A percentile compares a stretch with the other conserved stretches of the same genome.
These are phyloP conservation scores for Clavulina sp. DNA, from an alignment of 768 basidiomycete genomes.

Conservation along the genomic window DNA sequence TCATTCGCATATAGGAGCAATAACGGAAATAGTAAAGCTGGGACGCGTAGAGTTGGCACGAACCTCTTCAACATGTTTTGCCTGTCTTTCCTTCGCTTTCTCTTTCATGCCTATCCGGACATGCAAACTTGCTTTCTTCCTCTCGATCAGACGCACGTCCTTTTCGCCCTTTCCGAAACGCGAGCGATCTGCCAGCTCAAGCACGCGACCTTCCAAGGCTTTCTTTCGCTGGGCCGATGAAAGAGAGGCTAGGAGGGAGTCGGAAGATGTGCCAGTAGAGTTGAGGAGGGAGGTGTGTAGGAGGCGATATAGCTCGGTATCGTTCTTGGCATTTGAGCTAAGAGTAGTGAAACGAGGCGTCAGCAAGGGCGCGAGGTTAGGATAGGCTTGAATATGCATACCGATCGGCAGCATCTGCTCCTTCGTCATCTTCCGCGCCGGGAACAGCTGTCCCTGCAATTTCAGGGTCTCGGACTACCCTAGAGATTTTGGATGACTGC, in stretches of 20 bases:
- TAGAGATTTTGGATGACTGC: slow-evolving; percentile 65
- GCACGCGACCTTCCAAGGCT: slow-evolving; percentile 57
- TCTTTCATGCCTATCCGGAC: slow-evolving; percentile 50
- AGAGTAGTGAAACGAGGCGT: neutral
- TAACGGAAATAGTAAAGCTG: slow-evolving; percentile 7
- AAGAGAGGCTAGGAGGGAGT: slow-evolving; percentile 42
- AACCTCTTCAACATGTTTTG: slow-evolving; percentile 47
- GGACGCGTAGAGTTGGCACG: slow-evolving; percentile 4
- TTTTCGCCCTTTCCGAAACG: slow-evolving; percentile 64
- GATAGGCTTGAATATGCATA: slow-evolving; percentile 3
- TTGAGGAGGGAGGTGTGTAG: slow-evolving; percentile 63
- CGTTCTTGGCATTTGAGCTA: slow-evolving; percentile 62
- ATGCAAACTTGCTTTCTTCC: slow-evolving; percentile 49
- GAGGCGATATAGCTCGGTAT: slow-evolving; percentile 57
- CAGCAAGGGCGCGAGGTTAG: neutral
- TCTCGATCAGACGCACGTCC: slow-evolving; percentile 39
- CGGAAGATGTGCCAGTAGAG: too few relatives aligned
- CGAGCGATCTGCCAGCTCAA: slow-evolving; percentile 50
- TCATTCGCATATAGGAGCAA: neutral
- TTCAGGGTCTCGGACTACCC: slow-evolving; percentile 28
- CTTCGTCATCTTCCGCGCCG: slow-evolving; percentile 11
- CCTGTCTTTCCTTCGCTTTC: slow-evolving; percentile 41
- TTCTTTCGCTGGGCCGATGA: slow-evolving; percentile 52
- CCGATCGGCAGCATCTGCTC: slow-evolving; percentile 20
- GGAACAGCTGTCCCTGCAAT: slow-evolving; percentile 6